These are phyloP conservation scores for Eutrema heterophyllum DNA, from an alignment of 345 rosid genomes.

Conservation along the genomic window DNA sequence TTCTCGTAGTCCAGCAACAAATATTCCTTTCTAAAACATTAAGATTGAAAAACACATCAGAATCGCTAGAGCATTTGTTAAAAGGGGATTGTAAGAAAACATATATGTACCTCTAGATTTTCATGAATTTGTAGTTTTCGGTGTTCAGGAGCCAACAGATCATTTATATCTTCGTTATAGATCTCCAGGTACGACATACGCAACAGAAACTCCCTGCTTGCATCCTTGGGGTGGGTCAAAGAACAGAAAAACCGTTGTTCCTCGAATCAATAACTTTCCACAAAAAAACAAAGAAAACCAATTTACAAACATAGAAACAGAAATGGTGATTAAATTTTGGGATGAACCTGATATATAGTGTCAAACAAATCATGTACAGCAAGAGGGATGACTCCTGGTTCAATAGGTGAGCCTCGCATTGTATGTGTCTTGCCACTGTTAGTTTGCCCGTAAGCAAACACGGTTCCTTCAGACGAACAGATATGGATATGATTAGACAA, in stretches of 20 bases:
- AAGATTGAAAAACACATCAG: slow-evolving; percentile 18
- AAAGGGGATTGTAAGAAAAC: not conserved
- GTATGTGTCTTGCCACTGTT: slow-evolving; percentile 96
- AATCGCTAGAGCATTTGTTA: not conserved
- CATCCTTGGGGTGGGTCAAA: slow-evolving; percentile 37
- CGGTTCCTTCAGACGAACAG: slow-evolving; percentile 53
- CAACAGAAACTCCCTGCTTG: slow-evolving; percentile 76
- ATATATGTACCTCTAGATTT: slow-evolving; percentile 57
- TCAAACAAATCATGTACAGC: slow-evolving; percentile 72
- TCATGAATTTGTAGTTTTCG: slow-evolving; percentile 92
- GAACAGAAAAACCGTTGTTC: not conserved
- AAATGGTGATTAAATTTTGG: not conserved
- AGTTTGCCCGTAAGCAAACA: slow-evolving; percentile 96
- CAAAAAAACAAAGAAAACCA: not conserved
- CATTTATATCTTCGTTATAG: slow-evolving; percentile 92
- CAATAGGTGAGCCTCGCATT: slow-evolving; percentile 76
- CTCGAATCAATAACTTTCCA: not conserved
- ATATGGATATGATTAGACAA: not conserved
- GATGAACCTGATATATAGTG: slow-evolving; percentile 51
- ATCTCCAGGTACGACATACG: slow-evolving; percentile 98
- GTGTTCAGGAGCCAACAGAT: slow-evolving; percentile 87
- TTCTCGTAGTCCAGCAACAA: slow-evolving; percentile 93
- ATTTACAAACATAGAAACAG: not conserved
- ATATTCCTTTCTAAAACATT: slow-evolving; percentile 67
- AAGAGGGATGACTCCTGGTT: slow-evolving; percentile 86